Evolutionary conservation across 345 rosid species (phyloP), one percentile per base, ranked within the genome.

Genomic region (Syzygium grande): DNA sequence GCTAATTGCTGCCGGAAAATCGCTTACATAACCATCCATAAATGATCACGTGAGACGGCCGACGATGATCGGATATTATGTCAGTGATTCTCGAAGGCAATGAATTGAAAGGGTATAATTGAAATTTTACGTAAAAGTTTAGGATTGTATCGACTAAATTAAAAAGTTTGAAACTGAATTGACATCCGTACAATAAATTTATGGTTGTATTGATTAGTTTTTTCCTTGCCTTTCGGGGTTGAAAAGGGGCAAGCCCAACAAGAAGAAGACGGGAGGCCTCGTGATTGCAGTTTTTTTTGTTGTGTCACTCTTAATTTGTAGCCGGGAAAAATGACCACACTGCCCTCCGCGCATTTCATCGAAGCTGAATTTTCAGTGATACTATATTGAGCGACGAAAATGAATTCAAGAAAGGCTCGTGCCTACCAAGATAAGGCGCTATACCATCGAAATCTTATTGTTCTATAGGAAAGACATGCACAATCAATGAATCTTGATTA

Each of bases 81-180:
- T 73, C 14, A 0, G 7, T 7, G 43, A 73, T 73, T 73, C 9
- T 0, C 4, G 1, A 38, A 4, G 14, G 27, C 2, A 10, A 10
- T 38, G 2, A 4, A 4, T 34, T 1, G 2, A 1, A 73, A 19
- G 7, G 0, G 10, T 2, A 38, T 9, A 0, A 38, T 1, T 73
- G 4, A 2, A 73, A 73, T 34, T 19, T 73, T 4, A 11, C 0
- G 6, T 2, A 34, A 38, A 38, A 1, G 1, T 9, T 38, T 5
- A 1, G 8, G 6, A 19, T 5, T 19, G 5, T 3, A 2, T 68
- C 1, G 4, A 1, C 0, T 16, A 21, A 68, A 68, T 19, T 15
- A 17, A 34, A 68, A 5, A 3, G 0, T 2, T 19, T 19, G 19
- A 22, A 11, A 34, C 0, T 11, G 1, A 38, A 9, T 68, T 19